phyloP scores from a whole-genome alignment of 371 early-diverging fungal genomes.

The Chytridium lagenaria region DNA sequence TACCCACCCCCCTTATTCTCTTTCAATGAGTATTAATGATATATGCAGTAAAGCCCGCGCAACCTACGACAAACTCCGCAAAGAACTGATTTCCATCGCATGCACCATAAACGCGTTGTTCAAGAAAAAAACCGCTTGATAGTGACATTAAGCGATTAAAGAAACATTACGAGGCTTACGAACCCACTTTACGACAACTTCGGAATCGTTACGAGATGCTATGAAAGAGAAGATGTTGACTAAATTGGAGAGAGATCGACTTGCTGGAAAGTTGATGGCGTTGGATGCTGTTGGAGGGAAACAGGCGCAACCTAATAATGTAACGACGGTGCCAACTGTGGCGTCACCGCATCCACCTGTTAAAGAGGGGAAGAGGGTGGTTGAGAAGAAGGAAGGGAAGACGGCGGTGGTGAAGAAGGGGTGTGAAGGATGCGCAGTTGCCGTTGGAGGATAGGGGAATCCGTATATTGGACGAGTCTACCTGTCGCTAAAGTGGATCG shows the following conservation, averaged over 20 bases:
- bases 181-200: conserved; percentile 49
- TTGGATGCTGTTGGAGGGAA: conserved; percentile 22
- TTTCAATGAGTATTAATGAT: neutral
- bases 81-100: conserved; percentile 63
- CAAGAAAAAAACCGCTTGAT: conserved; percentile 59
- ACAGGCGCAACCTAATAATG: neutral
- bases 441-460: conserved; percentile 55
- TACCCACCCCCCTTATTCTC: neutral
- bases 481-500: conserved; percentile 44
- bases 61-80: conserved; percentile 58
- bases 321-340: neutral
- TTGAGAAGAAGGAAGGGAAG: too few species aligned
- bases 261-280: conserved; percentile 43
- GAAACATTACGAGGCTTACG: conserved; percentile 54
- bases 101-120: conserved; percentile 64
- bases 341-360: too few species aligned
- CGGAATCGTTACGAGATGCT: conserved; percentile 53
- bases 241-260: conserved; percentile 56
- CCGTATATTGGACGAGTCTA: conserved; percentile 41
- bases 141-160: conserved; percentile 57
- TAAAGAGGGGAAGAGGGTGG: too few species aligned
- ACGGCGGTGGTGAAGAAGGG: too few species aligned
- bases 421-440: conserved; percentile 31
- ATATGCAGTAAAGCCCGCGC: conserved; percentile 53
- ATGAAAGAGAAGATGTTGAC: conserved; percentile 64